phyloP scores from a whole-genome alignment of 768 basidiomycete genomes.

The Auricularia sp. region DNA sequence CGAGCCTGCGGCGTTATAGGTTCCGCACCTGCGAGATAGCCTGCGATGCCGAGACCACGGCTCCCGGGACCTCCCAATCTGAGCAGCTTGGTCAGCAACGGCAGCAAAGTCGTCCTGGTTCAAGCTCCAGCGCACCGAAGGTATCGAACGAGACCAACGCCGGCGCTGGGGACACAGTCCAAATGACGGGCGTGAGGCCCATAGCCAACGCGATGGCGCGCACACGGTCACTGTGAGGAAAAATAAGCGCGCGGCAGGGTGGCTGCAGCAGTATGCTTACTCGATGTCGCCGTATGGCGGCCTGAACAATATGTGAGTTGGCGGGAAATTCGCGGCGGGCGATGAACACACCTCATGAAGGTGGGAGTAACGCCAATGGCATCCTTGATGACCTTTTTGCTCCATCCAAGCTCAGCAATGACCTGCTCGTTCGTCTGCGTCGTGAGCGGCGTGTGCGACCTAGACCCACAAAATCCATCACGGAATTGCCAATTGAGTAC shows the following conservation, averaged over 20 bases:
- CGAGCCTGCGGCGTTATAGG: not conserved
- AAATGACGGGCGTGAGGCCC: constrained; percentile 38
- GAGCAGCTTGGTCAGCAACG: constrained; percentile 9
- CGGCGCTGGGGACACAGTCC: constrained; percentile 27
- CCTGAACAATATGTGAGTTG: too few species aligned
- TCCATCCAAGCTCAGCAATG: constrained; percentile 37
- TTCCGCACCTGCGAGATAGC: constrained; percentile 1
- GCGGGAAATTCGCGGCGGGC: too few species aligned
- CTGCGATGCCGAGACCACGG: constrained; percentile 21
- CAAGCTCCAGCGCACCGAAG: not conserved
- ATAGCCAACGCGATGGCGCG: constrained; percentile 34
- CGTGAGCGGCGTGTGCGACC: constrained; percentile 37
- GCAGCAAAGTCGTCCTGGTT: not conserved
- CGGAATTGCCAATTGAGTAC: constrained; percentile 15
- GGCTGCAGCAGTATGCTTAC: not conserved
- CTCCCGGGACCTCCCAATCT: constrained; percentile 36
- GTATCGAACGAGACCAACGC: constrained; percentile 19
- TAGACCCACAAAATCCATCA: constrained; percentile 45
- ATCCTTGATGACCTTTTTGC: constrained; percentile 33
- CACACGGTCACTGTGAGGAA: constrained; percentile 33
- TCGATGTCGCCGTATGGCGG: constrained; percentile 26
- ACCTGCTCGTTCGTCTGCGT: constrained; percentile 34
- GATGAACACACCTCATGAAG: constrained; percentile 18
- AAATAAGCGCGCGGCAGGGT: constrained; percentile 1
- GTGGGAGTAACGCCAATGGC: constrained; percentile 27